Percentiles rank a stretch among this genome's conserved stretches.
phyloP scores from a whole-genome alignment of 1,284 basidiomycete species.

The Cutaneotrichosporon spelunceum region DNA sequence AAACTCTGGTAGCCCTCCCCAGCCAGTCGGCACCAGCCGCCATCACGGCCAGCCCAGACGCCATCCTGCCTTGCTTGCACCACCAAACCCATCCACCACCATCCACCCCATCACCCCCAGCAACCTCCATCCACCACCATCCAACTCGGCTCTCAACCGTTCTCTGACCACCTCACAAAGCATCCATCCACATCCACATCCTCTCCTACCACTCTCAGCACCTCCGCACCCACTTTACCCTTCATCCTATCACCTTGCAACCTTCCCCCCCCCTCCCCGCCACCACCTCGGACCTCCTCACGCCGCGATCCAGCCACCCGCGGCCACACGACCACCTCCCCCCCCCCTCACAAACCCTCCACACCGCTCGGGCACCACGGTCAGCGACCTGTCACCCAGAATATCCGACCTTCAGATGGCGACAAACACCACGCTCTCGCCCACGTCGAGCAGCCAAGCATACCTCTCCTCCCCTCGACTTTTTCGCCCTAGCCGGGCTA shows the following conservation, averaged over 20 bases:
- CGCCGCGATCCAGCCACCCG: background rate
- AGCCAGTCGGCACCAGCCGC: no score
- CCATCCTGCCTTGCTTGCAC: no score
- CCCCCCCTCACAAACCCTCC: background rate
- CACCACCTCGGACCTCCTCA: background rate
- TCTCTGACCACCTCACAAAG: background rate
- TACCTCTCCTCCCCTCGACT: slow-evolving; percentile 24
- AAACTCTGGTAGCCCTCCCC: no score
- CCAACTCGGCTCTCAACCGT: no score
- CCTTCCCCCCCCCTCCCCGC: background rate
- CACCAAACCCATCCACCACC: background rate
- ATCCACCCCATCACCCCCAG: background rate
- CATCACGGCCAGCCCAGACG: no score
- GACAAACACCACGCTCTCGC: slow-evolving; percentile 1
- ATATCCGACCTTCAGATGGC: background rate
- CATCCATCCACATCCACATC: background rate
- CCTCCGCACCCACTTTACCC: background rate
- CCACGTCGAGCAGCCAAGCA: slow-evolving; percentile 4
- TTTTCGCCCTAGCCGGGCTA: slow-evolving; percentile 23
- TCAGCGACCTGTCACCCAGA: background rate
- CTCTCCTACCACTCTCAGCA: background rate
- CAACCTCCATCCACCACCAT: background rate
- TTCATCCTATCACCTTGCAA: background rate
- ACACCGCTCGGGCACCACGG: background rate
- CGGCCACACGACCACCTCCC: background rate